These are phyloP conservation scores for Candida ovalis DNA, from an alignment of 805 yeast species.

Conservation along the genomic window DNA sequence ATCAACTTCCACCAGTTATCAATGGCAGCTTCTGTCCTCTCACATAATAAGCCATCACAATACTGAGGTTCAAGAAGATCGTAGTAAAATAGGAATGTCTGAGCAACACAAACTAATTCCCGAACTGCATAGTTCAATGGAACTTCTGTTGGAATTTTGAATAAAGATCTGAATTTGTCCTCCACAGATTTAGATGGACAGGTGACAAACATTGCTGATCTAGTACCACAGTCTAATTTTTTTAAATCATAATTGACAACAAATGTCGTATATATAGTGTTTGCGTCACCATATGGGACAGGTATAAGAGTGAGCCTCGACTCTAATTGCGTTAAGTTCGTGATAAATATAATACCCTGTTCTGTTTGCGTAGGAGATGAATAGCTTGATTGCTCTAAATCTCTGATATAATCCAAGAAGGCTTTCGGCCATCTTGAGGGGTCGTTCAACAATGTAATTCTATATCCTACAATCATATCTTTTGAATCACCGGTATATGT, in stretches of 20 bases:
- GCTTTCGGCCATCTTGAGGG: constrained; percentile 45
- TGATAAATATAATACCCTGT: constrained; percentile 64
- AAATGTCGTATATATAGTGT: constrained; percentile 48
- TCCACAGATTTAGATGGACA: constrained; percentile 72
- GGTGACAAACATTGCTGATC: constrained; percentile 72
- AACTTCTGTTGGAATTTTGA: constrained; percentile 50
- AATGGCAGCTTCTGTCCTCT: constrained; percentile 69
- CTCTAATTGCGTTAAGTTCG: constrained; percentile 79
- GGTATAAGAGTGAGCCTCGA: constrained; percentile 62
- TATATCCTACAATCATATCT: constrained; percentile 57
- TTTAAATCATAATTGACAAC: constrained; percentile 73
- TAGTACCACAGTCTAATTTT: constrained; percentile 77
- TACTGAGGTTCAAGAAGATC: constrained; percentile 61
- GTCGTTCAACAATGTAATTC: constrained; percentile 50
- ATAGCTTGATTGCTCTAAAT: constrained; percentile 54
- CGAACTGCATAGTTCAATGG: constrained; percentile 63
- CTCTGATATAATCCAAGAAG: constrained; percentile 60
- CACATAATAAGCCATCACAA: constrained; percentile 85
- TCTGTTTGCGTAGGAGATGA: constrained; percentile 65
- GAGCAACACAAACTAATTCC: constrained; percentile 72
- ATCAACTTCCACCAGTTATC: constrained; percentile 72
- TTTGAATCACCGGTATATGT: constrained; percentile 80
- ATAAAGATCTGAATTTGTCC: constrained; percentile 77
- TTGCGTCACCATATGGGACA: constrained; percentile 54
- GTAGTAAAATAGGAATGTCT: constrained; percentile 74